These are phyloP conservation scores for Candida sithepensis DNA, from an alignment of 805 yeast genomes.

Conservation along the genomic window DNA sequence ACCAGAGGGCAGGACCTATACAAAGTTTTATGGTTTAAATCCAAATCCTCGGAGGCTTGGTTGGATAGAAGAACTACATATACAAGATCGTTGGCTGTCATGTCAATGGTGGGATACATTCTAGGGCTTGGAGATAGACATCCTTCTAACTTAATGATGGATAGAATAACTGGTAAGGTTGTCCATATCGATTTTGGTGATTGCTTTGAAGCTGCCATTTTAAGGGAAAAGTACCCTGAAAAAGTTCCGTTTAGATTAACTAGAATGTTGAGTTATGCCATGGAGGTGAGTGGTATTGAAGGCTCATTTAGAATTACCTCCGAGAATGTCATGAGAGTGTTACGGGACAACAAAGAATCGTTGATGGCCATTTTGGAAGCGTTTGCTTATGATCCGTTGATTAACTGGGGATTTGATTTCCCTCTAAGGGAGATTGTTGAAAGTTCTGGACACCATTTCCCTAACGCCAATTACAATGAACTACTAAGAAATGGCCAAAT, in stretches of 20 bases:
- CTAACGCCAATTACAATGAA: conserved; percentile 67
- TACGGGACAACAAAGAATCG: conserved; percentile 92
- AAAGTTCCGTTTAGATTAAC: conserved; percentile 97
- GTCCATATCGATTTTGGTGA: conserved; percentile 98
- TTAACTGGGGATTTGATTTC: conserved; percentile 97
- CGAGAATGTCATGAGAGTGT: conserved; percentile 93
- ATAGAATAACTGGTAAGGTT: conserved; percentile 90
- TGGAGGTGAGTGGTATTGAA: conserved; percentile 98
- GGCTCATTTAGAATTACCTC: conserved; percentile 96
- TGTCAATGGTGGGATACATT: conserved; percentile 98
- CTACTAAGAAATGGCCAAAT: conserved; percentile 68
- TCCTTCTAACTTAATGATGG: conserved; percentile 95
- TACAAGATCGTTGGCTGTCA: conserved; percentile 92
- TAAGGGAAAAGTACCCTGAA: conserved; percentile 96
- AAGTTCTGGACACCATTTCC: conserved; percentile 66
- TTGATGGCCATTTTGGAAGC: conserved; percentile 98
- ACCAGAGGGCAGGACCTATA: conserved; percentile 96
- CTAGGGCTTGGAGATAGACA: conserved; percentile 97
- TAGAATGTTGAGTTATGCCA: conserved; percentile 94
- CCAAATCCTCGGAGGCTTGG: conserved; percentile 97
- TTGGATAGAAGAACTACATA: conserved; percentile 94
- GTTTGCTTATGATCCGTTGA: conserved; percentile 96
- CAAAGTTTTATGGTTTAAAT: conserved; percentile 93
- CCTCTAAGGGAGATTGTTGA: conserved; percentile 77
- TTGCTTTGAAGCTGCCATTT: conserved; percentile 96